These are phyloP conservation scores for Colletotrichum limetticola DNA, from an alignment of 2,329 filamentous ascomycete genomes.

Conservation along the genomic window DNA sequence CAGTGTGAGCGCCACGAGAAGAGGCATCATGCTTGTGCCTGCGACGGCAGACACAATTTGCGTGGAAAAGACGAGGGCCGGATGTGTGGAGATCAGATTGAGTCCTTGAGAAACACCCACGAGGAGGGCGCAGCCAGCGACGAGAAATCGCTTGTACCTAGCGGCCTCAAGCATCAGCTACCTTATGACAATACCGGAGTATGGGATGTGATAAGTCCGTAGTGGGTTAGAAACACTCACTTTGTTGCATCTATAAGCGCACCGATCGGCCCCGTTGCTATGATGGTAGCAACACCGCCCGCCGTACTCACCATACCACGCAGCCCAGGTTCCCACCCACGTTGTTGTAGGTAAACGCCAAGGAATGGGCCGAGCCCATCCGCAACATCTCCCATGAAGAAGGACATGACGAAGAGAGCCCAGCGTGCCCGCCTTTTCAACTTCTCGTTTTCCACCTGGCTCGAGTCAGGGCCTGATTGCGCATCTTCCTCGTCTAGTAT, in stretches of 20 bases:
- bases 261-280: slow-evolving; percentile 24
- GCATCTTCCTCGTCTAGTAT: neutral
- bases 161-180: neutral
- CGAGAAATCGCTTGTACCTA: slow-evolving; percentile 18
- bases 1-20: slow-evolving; percentile 25
- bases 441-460: neutral
- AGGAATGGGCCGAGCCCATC: slow-evolving; percentile 25
- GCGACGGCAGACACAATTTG: slow-evolving; percentile 29
- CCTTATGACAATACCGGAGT: no score
- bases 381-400: slow-evolving; percentile 29
- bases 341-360: slow-evolving; percentile 28
- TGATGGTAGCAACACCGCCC: slow-evolving; percentile 22
- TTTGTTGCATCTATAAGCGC: slow-evolving; percentile 28
- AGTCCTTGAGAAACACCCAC: slow-evolving; percentile 25
- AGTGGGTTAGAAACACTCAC: neutral
- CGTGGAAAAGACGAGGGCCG: slow-evolving; percentile 19
- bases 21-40: slow-evolving; percentile 16
- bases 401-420: slow-evolving; percentile 25
- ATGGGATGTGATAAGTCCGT: neutral
- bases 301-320: slow-evolving; percentile 19
- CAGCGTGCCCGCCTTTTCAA: slow-evolving; percentile 16
- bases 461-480: neutral
- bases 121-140: slow-evolving; percentile 9
- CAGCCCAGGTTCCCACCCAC: slow-evolving; percentile 24
- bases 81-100: slow-evolving; percentile 24